Percentiles rank a stretch among this genome's conserved stretches.
These are phyloP conservation scores for Cladophialophora carrionii DNA, from an alignment of 2,329 filamentous ascomycete genomes.

Conservation along the genomic window DNA sequence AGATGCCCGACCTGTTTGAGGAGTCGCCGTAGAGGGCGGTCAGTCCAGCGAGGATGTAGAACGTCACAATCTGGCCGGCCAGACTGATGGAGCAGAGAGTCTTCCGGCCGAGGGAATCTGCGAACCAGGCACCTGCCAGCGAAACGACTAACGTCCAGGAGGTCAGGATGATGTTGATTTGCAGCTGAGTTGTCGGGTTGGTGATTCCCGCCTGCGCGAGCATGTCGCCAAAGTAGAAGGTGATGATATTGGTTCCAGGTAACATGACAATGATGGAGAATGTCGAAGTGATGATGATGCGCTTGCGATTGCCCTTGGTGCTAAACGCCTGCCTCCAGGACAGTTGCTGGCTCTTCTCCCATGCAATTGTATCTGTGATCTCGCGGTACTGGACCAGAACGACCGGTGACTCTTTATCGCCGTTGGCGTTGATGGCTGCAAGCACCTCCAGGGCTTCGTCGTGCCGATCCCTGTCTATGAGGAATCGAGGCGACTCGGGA, in stretches of 20 bases:
- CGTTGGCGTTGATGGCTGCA: conserved; percentile 52
- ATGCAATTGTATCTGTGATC: conserved; percentile 54
- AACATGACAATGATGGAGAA: conserved; percentile 43
- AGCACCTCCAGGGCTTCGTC: conserved; percentile 50
- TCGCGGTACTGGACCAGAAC: conserved; percentile 50
- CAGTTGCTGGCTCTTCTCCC: conserved; percentile 48
- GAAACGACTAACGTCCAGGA: conserved; percentile 53
- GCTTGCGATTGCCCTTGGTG: conserved; percentile 44
- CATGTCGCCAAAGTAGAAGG: conserved; percentile 50
- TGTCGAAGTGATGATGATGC: conserved; percentile 47
- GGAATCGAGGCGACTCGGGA: conserved; percentile 64
- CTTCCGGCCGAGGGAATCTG: conserved; percentile 52
- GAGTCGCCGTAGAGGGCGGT: conserved; percentile 50
- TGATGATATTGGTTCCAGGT: conserved; percentile 48
- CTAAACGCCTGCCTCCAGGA: conserved; percentile 28
- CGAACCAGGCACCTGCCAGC: conserved; percentile 51
- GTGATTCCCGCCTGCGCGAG: conserved; percentile 47
- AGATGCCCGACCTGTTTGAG: conserved; percentile 47
- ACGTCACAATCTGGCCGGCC: conserved; percentile 47
- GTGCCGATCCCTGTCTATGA: conserved; percentile 51
- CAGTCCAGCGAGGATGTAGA: conserved; percentile 58
- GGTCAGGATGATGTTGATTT: conserved; percentile 57
- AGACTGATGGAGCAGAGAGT: conserved; percentile 43
- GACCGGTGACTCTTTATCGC: conserved; percentile 48
- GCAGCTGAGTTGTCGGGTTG: conserved; percentile 49